Evolutionary conservation across 495 filamentous ascomycete genomes (phyloP), one percentile per base, ranked within the genome.

Genomic region (Pseudotulostoma volvatum): DNA sequence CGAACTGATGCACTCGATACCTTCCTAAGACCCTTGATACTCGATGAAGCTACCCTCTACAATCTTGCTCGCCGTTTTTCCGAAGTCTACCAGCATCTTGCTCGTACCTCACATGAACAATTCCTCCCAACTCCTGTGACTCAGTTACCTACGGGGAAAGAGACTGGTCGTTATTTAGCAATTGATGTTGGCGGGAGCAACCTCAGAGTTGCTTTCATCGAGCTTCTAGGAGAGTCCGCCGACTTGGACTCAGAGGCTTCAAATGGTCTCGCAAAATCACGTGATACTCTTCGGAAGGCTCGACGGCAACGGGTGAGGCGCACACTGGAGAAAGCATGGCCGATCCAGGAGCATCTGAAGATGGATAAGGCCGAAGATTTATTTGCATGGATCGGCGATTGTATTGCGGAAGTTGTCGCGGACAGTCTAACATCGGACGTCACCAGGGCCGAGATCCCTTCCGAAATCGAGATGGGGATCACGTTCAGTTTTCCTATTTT

Each of bases 401-500:
- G 75, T 46, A 81, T 88, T 38, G 77, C 74, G 7, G 67, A 82
- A 40, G 78, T 87, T 9, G 76, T 92, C 9, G 61, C 61, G 2
- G 66, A 62, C 38, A 69, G 64, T 37, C 45, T 73, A 18, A 56
- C 52, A 1, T 63, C 58, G 13, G 61, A 64, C 37, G 57, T 55
- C 7, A 65, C 63, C 9, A 55, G 53, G 36, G 56, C 58, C 25
- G 51, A 59, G 31, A 49, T 71, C 19, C 62, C 63, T 4, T 61
- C 70, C 21, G 73, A 73, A 47, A 49, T 88, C 34, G 72, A 79
- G 28, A 70, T 87, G 63, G 84, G 84, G 1, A 79, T 92, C 31
- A 84, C 84, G 9, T 92, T 87, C 54, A 83, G 77, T 59, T 92
- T 92, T 47, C 82, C 84, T 9, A 85, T 88, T 60, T 71, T 76